These are phyloP conservation scores for Raddia distichophylla DNA, from an alignment of 176 grass and related monocot species.

Conservation along the genomic window DNA sequence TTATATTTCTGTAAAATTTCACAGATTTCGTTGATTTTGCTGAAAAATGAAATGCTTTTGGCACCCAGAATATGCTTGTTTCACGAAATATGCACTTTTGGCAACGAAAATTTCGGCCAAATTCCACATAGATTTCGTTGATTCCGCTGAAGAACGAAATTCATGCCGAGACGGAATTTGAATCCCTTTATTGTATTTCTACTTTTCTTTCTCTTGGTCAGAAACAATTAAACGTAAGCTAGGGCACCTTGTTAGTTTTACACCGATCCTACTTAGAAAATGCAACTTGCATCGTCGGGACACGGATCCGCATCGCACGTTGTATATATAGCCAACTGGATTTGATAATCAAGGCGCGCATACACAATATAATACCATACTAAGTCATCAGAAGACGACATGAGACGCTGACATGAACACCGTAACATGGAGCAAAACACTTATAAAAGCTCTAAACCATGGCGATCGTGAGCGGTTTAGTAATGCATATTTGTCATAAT, in stretches of 20 bases:
- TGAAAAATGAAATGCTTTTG: no score
- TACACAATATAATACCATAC: not conserved
- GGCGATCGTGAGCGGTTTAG: not conserved
- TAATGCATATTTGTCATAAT: not conserved
- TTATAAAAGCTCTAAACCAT: slow-evolving; percentile 8
- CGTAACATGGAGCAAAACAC: slow-evolving; percentile 18
- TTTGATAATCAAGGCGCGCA: not conserved
- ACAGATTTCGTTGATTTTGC: no score
- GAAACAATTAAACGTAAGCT: not conserved
- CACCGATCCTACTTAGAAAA: not conserved
- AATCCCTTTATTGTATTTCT: not conserved
- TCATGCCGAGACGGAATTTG: no score
- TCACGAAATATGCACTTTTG: no score
- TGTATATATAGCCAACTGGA: not conserved
- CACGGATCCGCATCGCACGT: not conserved
- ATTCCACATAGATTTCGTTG: no score
- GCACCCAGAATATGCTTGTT: no score
- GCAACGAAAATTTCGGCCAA: no score
- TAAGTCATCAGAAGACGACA: not conserved
- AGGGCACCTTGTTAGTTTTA: not conserved
- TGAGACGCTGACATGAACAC: not conserved
- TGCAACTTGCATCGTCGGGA: not conserved
- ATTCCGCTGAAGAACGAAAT: no score
- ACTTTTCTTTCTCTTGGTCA: slow-evolving; percentile 2
- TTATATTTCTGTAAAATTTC: no score